These are phyloP conservation scores for Bisporella sp. DNA, from an alignment of 2,329 filamentous ascomycete genomes.

Conservation along the genomic window DNA sequence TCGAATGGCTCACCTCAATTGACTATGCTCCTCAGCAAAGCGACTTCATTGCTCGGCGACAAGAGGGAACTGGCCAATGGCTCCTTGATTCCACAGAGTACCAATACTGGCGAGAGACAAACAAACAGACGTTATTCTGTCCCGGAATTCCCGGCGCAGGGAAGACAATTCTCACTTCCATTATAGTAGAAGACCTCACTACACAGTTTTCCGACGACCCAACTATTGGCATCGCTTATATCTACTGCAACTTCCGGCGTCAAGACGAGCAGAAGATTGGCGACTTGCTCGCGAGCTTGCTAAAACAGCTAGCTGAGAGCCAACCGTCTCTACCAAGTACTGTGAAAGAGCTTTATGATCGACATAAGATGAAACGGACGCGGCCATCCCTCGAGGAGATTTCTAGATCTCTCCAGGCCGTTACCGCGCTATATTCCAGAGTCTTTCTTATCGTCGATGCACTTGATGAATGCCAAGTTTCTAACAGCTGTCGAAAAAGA, in stretches of 20 bases:
- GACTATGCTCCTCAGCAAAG: too few relatives aligned
- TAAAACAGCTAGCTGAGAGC: neutral
- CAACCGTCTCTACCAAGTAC: neutral
- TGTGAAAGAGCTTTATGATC: neutral
- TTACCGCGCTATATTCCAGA: neutral
- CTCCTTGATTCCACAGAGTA: neutral
- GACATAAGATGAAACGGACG: neutral
- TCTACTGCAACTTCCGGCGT: slow-evolving; percentile 9
- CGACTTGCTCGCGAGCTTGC: neutral
- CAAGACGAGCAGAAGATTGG: neutral
- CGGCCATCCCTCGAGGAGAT: neutral
- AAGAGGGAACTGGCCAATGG: neutral
- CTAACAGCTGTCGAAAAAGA: neutral
- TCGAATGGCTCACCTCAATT: too few relatives aligned
- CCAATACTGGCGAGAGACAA: neutral
- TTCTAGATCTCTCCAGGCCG: neutral
- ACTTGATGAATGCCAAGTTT: neutral
- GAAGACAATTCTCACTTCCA: neutral
- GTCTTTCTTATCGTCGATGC: neutral
- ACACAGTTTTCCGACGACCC: neutral
- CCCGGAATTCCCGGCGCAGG: neutral
- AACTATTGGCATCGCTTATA: neutral
- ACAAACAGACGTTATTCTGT: neutral
- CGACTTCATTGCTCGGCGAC: neutral
- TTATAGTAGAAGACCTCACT: neutral